These are phyloP conservation scores for Ramichloridium luteum DNA, from an alignment of 2,329 filamentous ascomycete genomes.

Conservation along the genomic window DNA sequence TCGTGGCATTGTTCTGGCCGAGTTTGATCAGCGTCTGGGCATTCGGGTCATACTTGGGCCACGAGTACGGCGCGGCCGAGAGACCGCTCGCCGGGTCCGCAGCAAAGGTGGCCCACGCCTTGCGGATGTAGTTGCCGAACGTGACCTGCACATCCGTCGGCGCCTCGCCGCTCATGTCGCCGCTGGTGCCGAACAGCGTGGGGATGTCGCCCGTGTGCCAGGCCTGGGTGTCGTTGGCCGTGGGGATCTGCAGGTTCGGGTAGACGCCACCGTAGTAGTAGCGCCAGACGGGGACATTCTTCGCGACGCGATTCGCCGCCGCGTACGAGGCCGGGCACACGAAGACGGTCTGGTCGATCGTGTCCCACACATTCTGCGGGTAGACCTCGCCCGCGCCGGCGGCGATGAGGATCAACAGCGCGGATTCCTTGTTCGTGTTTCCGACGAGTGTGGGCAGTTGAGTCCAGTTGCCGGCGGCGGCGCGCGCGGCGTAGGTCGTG, in stretches of 20 bases:
- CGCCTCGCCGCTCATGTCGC: not conserved
- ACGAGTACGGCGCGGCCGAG: not conserved
- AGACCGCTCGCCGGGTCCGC: not conserved
- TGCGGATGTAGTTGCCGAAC: not conserved
- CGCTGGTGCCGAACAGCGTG: not conserved
- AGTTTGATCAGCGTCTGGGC: not conserved
- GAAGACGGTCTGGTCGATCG: not conserved
- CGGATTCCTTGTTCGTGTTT: not conserved
- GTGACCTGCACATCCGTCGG: not conserved
- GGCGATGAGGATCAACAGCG: not conserved
- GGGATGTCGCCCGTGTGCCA: not conserved
- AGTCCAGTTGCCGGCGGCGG: not conserved
- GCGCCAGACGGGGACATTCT: not conserved
- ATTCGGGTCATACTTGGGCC: not conserved
- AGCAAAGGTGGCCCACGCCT: not conserved
- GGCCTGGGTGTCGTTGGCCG: not conserved
- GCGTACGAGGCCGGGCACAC: not conserved
- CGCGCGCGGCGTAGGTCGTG: not conserved
- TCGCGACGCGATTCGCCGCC: not conserved
- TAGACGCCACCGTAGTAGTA: not conserved
- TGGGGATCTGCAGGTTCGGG: not conserved
- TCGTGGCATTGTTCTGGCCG: not conserved
- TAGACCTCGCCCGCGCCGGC: not conserved
- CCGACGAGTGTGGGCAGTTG: not conserved
- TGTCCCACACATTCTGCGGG: conserved; percentile 1